Evolutionary conservation across 352 stramenopile genomes (phyloP).

Genomic region (Pythium dissotocum): DNA sequence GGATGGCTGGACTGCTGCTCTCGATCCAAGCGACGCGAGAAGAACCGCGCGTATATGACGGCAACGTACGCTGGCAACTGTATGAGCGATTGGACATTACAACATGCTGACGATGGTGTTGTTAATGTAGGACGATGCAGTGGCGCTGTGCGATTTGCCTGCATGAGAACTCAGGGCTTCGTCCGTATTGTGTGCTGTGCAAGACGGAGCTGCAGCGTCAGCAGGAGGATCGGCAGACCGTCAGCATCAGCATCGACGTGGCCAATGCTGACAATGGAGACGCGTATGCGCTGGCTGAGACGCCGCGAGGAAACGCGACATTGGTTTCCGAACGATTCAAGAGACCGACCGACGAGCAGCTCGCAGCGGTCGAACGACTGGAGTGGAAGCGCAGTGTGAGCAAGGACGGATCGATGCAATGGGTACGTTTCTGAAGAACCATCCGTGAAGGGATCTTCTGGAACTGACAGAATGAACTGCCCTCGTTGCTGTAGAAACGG

Average conservation of each 20-base stretch:
- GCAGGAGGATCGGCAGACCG: not conserved
- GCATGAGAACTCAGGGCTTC: slow-evolving; percentile 18
- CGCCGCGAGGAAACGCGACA: not conserved
- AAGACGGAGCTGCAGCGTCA: slow-evolving; percentile 1
- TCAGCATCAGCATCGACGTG: slow-evolving; percentile 1
- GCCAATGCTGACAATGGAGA: not conserved
- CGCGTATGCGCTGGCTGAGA: slow-evolving; percentile 3
- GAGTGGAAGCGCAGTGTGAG: slow-evolving; percentile 72
- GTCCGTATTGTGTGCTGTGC: slow-evolving; percentile 22
- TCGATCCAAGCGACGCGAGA: not conserved
- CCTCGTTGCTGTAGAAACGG: slow-evolving; percentile 5
- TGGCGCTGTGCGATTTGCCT: slow-evolving; percentile 24
- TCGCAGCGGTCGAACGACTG: slow-evolving; percentile 54
- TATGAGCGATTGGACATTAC: not conserved
- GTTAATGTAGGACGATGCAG: slow-evolving; percentile 8
- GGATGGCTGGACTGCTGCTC: slow-evolving; percentile 26
- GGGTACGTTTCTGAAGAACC: slow-evolving; percentile 30
- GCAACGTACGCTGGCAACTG: slow-evolving; percentile 4
- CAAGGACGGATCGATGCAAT: slow-evolving; percentile 33
- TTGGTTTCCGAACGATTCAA: not conserved
- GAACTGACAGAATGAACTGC: no score
- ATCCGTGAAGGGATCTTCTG: not conserved
- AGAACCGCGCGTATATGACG: slow-evolving; percentile 14
- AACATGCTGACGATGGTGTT: not conserved
- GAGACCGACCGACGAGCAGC: slow-evolving; percentile 50